Evolutionary conservation across 345 rosid species (phyloP).

Genomic region (Passiflora organensis): DNA sequence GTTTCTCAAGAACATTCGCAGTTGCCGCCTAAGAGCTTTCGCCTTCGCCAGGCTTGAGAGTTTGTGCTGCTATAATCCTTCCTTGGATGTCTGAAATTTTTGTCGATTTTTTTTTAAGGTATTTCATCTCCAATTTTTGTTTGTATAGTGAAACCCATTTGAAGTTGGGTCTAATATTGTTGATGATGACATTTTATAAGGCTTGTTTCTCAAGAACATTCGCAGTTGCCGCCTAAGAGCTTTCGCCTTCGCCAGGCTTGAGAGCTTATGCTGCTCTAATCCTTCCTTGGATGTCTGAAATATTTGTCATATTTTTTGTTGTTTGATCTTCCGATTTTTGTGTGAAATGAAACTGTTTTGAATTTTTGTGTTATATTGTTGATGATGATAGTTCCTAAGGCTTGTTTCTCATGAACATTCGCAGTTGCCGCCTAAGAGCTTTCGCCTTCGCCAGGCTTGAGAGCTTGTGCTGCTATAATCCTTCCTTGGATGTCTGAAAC

Average conservation of each 20-base stretch:
- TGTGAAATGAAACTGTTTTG: too few species aligned
- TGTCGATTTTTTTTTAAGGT: too few species aligned
- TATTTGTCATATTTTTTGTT: not conserved
- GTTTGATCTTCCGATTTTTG: too few species aligned
- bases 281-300: slow-evolving; percentile 46
- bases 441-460: slow-evolving; percentile 42
- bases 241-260: slow-evolving; percentile 44
- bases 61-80: not conserved
- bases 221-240: slow-evolving; percentile 56
- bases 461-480: slow-evolving; percentile 30
- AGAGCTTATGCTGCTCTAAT: slow-evolving; percentile 30
- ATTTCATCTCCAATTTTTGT: too few species aligned
- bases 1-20: slow-evolving; percentile 63
- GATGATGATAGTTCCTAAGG: slow-evolving; percentile 7
- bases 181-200: slow-evolving; percentile 5
- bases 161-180: too few species aligned
- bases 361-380: not conserved
- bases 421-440: slow-evolving; percentile 57
- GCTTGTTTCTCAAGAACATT: slow-evolving; percentile 61
- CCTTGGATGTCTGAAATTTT: not conserved
- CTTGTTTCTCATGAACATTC: slow-evolving; percentile 61
- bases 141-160: too few species aligned
- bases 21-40: not conserved
- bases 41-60: not conserved
- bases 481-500: slow-evolving; percentile 46